Conservation (phyloP, 2,329 filamentous ascomycete species). For the Chaetomiaceae sp. region DNA sequence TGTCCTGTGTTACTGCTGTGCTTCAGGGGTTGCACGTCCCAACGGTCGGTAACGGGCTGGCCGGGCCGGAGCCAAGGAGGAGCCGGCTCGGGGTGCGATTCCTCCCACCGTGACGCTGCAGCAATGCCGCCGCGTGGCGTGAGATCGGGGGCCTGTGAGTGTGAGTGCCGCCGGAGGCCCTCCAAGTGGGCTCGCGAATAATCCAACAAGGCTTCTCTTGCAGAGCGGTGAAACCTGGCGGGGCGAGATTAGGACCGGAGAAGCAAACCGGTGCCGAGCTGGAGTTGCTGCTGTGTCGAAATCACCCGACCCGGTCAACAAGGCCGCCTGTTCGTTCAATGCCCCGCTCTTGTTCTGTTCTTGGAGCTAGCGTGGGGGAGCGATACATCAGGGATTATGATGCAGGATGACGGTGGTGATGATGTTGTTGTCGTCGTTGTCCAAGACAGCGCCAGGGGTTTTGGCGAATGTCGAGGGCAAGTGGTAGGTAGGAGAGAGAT, state of each 20-base stretch:
- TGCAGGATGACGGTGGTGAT: background rate
- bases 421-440: too few species aligned
- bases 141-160: background rate
- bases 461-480: background rate
- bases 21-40: background rate
- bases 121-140: slow-evolving; percentile 5
- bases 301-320: slow-evolving; percentile 9
- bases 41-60: background rate
- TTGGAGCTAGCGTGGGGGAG: background rate
- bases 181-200: too few species aligned
- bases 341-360: slow-evolving; percentile 2
- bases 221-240: slow-evolving; percentile 6
- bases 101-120: background rate
- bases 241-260: background rate
- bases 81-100: slow-evolving; percentile 3
- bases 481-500: background rate
- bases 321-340: slow-evolving; percentile 1
- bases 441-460: background rate
- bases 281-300: background rate
- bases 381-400: background rate
- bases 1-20: background rate
- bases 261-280: background rate
- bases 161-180: background rate
- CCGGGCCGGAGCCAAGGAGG: slow-evolving; percentile 4
- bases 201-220: background rate